Base-by-base conservation (phyloP, 225 moss, liverwort and hornwort species). In the Antitrichia curtipendula region DNA sequence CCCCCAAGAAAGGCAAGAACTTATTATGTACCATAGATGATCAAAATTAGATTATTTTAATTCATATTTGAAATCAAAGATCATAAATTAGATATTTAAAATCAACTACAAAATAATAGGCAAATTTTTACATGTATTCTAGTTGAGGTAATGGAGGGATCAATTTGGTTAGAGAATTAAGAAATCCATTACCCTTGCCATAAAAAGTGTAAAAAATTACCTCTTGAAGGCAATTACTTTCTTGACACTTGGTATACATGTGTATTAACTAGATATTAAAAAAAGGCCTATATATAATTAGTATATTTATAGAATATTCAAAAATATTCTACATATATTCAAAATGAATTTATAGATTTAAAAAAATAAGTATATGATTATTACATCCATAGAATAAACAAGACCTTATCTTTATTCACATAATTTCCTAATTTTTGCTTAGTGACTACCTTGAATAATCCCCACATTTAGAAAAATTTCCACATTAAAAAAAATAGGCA, bases 161-260 rank as follows among this genome's bases (percentile, higher is more conserved):
- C 5, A 16, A 9, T 43, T 43, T 5, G 3, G 3, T 5, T 43
- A 27, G 16, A 7, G 7, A 71, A 43, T 27, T 43, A 43, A 27
- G 9, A 43, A 41, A 71, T 43, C 1, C 3, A 27, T 43, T 41
- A 12, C 0, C 27, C 16, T 71, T 43, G 16, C 4, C 0, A 28
- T 41, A 43, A 6, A 70, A 8, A 43, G 16, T 41, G 41, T 27
- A 41, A 41, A 41, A 70, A 5, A 25, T 27, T 28, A 71, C 0
- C 16, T 41, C 16, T 0, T 16, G 1, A 15, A 8, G 2, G 36
- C 1, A 14, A 3, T 40, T 1, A 40, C 8, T 8, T 41, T 70
- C 8, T 2, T 16, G 0, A 71, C 25, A 43, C 28, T 43, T 43
- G 28, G 16, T 43, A 43, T 15, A 27, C 0, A 41, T 5, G 3